These are phyloP conservation scores for Telopea speciosissima DNA, from an alignment of 177 flowering plant species.

Conservation along the genomic window DNA sequence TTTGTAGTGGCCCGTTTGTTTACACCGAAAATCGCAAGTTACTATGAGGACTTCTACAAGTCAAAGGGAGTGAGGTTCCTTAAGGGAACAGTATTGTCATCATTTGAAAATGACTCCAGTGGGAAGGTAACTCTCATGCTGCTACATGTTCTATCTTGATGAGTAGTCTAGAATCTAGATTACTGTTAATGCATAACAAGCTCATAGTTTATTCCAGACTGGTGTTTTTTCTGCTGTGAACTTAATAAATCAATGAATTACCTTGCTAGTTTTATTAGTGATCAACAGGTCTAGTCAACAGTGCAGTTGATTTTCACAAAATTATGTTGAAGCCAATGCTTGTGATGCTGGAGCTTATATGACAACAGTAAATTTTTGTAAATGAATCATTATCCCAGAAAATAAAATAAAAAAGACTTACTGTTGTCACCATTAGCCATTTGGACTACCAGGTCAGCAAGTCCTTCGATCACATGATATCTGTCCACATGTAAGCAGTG, in stretches of 20 bases:
- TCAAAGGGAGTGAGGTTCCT: constrained; percentile 83
- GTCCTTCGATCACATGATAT: too few species aligned
- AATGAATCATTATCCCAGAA: not conserved
- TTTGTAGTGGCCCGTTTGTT: constrained; percentile 85
- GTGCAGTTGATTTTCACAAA: not conserved
- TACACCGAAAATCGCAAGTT: constrained; percentile 76
- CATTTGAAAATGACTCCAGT: constrained; percentile 63
- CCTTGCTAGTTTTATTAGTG: too few species aligned
- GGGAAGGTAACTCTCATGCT: constrained; percentile 53
- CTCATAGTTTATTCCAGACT: not conserved
- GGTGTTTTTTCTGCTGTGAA: not conserved
- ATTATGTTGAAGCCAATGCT: not conserved
- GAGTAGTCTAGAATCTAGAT: too few species aligned
- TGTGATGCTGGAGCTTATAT: too few species aligned
- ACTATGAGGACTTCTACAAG: constrained; percentile 77
- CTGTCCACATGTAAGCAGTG: too few species aligned
- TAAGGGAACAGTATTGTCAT: constrained; percentile 85
- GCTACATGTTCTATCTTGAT: not conserved
- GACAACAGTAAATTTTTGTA: not conserved
- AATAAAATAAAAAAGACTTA: too few species aligned
- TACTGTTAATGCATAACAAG: not conserved
- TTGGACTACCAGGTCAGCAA: too few species aligned
- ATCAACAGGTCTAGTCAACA: not conserved
- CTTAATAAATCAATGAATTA: not conserved
- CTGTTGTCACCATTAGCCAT: too few species aligned